A percentile compares a stretch with the other conserved stretches of the same genome.
These are phyloP conservation scores for Blastobotrys terrestris DNA, from an alignment of 805 yeast species.

Conservation along the genomic window DNA sequence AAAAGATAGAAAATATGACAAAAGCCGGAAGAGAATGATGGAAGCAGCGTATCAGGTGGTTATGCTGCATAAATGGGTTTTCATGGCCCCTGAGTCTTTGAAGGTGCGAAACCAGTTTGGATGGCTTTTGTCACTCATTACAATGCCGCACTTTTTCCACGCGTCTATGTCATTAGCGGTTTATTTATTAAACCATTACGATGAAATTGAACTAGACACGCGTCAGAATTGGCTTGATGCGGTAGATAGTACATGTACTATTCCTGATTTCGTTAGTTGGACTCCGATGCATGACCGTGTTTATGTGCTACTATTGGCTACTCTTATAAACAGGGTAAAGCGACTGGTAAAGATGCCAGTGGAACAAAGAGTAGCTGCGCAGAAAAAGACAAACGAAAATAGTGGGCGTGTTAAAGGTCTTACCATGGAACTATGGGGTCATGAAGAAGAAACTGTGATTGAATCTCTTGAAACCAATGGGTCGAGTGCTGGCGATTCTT, in stretches of 20 bases:
- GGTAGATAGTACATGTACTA: constrained; percentile 7
- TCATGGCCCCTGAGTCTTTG: constrained; percentile 8
- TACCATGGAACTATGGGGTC: constrained; percentile 1
- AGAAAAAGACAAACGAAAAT: neutral
- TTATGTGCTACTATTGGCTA: constrained; percentile 14
- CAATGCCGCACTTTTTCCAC: constrained; percentile 16
- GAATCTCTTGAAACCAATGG: neutral
- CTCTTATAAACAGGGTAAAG: constrained; percentile 14
- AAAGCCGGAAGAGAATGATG: constrained; percentile 12
- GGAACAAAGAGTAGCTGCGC: constrained; percentile 7
- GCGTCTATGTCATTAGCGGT: constrained; percentile 16
- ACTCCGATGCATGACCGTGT: constrained; percentile 10
- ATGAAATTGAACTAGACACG: constrained; percentile 8
- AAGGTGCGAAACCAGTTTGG: constrained; percentile 11
- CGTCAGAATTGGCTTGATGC: constrained; percentile 9
- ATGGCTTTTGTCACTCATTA: constrained; percentile 10
- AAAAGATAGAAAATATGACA: constrained; percentile 7
- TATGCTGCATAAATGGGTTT: constrained; percentile 18
- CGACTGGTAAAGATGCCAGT: constrained; percentile 13
- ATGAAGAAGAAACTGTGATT: neutral
- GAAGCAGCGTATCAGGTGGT: constrained; percentile 16
- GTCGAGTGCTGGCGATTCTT: neutral
- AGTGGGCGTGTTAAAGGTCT: constrained; percentile 1
- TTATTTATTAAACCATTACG: constrained; percentile 14
- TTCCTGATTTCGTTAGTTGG: constrained; percentile 10